A percentile compares a stretch with the other conserved stretches of the same genome.
These are phyloP conservation scores for Phytophthora colocasiae DNA, from an alignment of 352 stramenopile genomes.

Conservation along the genomic window DNA sequence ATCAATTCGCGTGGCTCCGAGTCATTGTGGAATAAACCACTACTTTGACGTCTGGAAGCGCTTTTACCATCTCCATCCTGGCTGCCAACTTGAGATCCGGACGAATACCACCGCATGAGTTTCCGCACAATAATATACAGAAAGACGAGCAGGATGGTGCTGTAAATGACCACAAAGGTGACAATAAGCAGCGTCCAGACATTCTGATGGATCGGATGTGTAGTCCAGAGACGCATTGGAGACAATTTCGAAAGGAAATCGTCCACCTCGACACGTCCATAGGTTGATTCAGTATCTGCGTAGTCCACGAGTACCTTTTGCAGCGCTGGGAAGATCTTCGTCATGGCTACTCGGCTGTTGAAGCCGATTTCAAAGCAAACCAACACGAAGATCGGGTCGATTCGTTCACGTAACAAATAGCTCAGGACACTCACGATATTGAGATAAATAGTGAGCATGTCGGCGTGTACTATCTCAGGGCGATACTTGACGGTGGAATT, in stretches of 20 bases:
- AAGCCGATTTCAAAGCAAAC: conserved; percentile 44
- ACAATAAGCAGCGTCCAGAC: conserved; percentile 24
- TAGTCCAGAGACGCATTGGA: conserved; percentile 41
- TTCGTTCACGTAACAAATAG: conserved; percentile 38
- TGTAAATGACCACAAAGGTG: conserved; percentile 35
- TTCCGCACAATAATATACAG: conserved; percentile 41
- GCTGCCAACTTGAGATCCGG: conserved; percentile 14
- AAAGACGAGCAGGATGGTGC: conserved; percentile 33
- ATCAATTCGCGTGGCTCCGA: conserved; percentile 26
- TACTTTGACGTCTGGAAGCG: conserved; percentile 10
- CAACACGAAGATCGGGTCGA: conserved; percentile 41
- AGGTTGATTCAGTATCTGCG: conserved; percentile 7
- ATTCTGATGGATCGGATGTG: conserved; percentile 31
- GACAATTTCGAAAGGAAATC: conserved; percentile 35
- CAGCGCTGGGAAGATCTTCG: conserved; percentile 24
- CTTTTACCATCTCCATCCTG: conserved; percentile 5
- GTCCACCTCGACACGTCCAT: conserved; percentile 27
- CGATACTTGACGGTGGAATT: conserved; percentile 21
- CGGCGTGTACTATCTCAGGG: conserved; percentile 32
- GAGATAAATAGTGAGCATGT: conserved; percentile 53
- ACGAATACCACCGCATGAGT: conserved; percentile 11
- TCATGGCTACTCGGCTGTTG: conserved; percentile 22
- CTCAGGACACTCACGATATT: conserved; percentile 38
- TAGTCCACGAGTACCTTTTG: conserved; percentile 22
- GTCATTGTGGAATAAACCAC: conserved; percentile 16